Conservation (phyloP, 2,329 filamentous ascomycete species). For the Diaporthe sp. region DNA sequence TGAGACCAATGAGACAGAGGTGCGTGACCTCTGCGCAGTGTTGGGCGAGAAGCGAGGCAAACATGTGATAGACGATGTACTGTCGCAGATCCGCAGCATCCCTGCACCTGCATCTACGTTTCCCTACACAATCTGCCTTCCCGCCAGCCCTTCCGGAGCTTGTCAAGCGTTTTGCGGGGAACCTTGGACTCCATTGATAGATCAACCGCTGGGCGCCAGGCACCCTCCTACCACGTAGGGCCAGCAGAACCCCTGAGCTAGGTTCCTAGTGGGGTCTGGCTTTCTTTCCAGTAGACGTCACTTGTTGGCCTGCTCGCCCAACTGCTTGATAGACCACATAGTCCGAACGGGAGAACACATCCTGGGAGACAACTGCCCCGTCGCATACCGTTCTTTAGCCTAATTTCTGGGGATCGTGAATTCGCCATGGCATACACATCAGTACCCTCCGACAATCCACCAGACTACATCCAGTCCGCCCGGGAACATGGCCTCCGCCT, state of each 20-base stretch:
- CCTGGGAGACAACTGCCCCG: neutral
- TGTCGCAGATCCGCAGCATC: conserved; percentile 26
- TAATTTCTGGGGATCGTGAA: conserved; percentile 18
- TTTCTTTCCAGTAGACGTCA: conserved; percentile 15
- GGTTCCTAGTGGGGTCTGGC: conserved; percentile 8
- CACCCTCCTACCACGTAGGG: neutral
- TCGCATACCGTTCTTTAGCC: conserved; percentile 5
- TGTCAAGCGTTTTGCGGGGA: conserved; percentile 28
- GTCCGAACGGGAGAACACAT: neutral
- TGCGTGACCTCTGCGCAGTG: conserved; percentile 25
- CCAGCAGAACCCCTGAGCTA: conserved; percentile 31
- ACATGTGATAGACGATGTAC: conserved; percentile 27
- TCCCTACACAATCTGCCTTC: neutral
- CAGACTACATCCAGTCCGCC: conserved; percentile 60
- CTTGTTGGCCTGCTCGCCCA: neutral
- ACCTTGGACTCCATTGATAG: neutral
- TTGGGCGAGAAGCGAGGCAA: conserved; percentile 18
- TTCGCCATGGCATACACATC: conserved; percentile 41
- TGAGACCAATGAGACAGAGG: neutral
- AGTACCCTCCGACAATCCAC: conserved; percentile 57
- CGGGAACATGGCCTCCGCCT: conserved; percentile 54
- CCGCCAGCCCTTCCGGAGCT: neutral
- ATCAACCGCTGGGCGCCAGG: neutral
- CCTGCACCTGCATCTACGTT: conserved; percentile 12
- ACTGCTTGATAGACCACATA: neutral